Evolutionary conservation across 768 basidiomycete species (phyloP), one percentile per base, ranked within the genome.

Genomic region (Fomitopsis pulvina): DNA sequence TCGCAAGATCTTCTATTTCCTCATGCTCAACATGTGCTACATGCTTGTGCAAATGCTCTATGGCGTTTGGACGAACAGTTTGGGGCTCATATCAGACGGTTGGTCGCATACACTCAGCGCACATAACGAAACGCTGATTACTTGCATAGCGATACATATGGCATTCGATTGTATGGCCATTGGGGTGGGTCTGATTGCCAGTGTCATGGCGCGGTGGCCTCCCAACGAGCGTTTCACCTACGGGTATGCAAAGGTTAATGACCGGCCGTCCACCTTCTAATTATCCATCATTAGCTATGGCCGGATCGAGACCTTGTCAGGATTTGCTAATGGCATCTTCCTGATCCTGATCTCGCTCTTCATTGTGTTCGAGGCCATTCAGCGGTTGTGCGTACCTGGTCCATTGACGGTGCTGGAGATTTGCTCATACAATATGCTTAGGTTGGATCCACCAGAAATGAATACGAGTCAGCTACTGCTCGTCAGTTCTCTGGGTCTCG

Each of bases 141-240:
- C 3, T 20, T 21, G 6, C 12, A 18, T 56, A 98, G 95, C 96
- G 20, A 98, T 99, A 30, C 96, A 99, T 63, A 99, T 98, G 96
- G 91, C 92, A 10, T 99, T 99, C 58, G 96, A 99, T 68, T 98
- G 96, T 62, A 83, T 97, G 79, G 95, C 95, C 0, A 92, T 99
- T 45, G 92, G 83, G 0, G 90, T 99, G 46, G 96, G 96, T 2
- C 76, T 99, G 2, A 82, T 96, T 50, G 96, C 96, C 4, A 94
- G 91, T 8, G 89, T 99, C 4, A 98, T 98, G 87, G 92, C 95
- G 2, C 94, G 87, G 10, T 98, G 96, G 96, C 86, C 91, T 32
- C 88, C 92, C 0, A 92, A 98, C 68, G 87, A 88, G 58, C 75
- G 82, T 29, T 99, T 92, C 69, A 97, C 96, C 14, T 99, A 96